A percentile compares a stretch with the other conserved stretches of the same genome.
Evolutionary conservation across 192 early-diverging fungal genomes (phyloP).

Genomic region (Entomortierella chlamydospora): DNA sequence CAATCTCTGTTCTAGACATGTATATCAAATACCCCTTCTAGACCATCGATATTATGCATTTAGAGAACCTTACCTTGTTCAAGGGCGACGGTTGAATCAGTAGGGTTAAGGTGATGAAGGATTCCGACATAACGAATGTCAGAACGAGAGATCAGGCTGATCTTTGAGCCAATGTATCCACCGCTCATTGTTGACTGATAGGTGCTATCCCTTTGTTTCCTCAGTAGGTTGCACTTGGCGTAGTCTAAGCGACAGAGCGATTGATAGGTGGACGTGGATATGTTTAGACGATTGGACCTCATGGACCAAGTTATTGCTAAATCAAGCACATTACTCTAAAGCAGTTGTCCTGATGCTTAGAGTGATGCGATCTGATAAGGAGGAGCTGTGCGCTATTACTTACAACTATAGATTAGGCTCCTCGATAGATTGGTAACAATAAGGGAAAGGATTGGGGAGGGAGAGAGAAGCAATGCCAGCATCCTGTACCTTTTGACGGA

Average conservation of each 20-base stretch:
- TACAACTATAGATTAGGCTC: background rate
- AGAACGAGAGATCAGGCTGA: constrained; percentile 84
- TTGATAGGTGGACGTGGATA: background rate
- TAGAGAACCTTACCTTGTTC: constrained; percentile 72
- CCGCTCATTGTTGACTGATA: constrained; percentile 43
- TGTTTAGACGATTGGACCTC: constrained; percentile 7
- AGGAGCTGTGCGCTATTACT: background rate
- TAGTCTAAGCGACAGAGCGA: background rate
- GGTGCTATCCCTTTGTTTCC: background rate
- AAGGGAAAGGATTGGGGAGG: background rate
- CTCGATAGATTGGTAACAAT: background rate
- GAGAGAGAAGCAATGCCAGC: background rate
- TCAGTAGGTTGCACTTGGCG: background rate
- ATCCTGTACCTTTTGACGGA: background rate
- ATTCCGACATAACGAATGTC: constrained; percentile 94
- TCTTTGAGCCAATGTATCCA: constrained; percentile 71
- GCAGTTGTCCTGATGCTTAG: background rate
- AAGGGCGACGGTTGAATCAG: constrained; percentile 90
- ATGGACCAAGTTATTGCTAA: background rate
- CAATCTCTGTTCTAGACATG: too few species aligned
- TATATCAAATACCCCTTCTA: too few species aligned
- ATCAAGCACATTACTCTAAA: background rate
- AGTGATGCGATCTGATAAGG: background rate
- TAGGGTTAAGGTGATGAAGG: constrained; percentile 87
- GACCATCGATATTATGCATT: background rate